phyloP scores from a whole-genome alignment of 176 grass and related monocot genomes.

The Musa acuminata region DNA sequence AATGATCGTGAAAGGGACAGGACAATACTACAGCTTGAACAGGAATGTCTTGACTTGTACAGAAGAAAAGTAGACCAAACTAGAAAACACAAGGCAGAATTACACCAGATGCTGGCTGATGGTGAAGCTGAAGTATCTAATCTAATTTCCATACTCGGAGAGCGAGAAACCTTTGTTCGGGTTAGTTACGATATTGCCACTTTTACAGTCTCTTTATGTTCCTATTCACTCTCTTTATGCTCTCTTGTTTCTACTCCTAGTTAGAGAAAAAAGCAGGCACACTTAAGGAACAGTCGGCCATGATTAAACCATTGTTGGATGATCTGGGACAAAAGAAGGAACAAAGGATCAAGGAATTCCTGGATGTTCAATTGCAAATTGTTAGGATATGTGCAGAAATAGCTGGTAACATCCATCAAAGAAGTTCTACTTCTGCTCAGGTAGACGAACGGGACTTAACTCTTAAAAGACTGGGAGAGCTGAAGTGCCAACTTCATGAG shows the following conservation, averaged over 20 bases:
- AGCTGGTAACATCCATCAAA: conserved; percentile 49
- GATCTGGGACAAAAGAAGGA: conserved; percentile 54
- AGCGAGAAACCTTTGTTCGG: conserved; percentile 59
- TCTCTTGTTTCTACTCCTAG: conserved; percentile 26
- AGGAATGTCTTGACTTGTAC: conserved; percentile 65
- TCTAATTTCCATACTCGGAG: conserved; percentile 63
- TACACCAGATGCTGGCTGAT: conserved; percentile 41
- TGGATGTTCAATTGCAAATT: conserved; percentile 46
- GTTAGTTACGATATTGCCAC: conserved; percentile 27
- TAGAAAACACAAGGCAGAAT: conserved; percentile 27
- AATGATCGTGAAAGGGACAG: conserved; percentile 56
- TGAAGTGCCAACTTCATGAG: conserved; percentile 51
- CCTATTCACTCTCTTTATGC: not conserved
- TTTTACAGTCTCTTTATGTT: conserved; percentile 1
- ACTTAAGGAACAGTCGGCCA: conserved; percentile 59
- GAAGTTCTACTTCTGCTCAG: conserved; percentile 24
- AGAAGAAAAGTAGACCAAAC: conserved; percentile 4
- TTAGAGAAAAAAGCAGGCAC: conserved; percentile 50
- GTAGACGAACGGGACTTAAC: conserved; percentile 62
- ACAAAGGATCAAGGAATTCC: conserved; percentile 54
- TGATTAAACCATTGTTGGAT: conserved; percentile 51
- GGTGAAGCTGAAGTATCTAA: conserved; percentile 54
- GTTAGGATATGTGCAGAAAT: conserved; percentile 52
- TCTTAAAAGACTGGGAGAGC: conserved; percentile 38
- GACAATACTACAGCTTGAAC: conserved; percentile 64